Evolutionary conservation across 2,329 filamentous ascomycete species (phyloP), one percentile per base, ranked within the genome.

Genomic region (Colletotrichum sp.): DNA sequence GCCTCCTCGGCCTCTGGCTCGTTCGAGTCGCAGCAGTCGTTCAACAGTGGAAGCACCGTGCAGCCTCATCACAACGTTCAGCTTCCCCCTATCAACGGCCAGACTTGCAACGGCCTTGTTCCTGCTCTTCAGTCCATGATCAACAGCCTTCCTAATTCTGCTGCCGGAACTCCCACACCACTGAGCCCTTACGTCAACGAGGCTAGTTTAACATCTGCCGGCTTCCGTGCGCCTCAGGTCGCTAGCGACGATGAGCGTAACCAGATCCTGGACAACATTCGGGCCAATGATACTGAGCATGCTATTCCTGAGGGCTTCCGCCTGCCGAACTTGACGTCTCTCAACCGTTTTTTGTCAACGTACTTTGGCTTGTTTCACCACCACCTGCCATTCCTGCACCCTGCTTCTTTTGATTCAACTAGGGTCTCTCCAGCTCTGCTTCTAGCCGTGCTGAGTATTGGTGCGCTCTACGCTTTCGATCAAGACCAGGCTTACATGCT

Each of bases 341-440:
- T 99, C 83, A 99, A 99, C 86, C 92, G 96, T 78, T 98, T 98
- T 84, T 88, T 99, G 77, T 95, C 96, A 76, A 98, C 96, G 2
- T 99, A 99, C 89, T 99, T 99, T 85, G 96, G 95, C 83, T 89
- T 98, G 81, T 99, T 99, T 86, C 97, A 99, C 83, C 97, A 98
- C 81, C 97, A 99, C 83, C 87, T 99, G 82, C 97, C 97, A 2
- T 99, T 99, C 87, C 86, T 99, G 83, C 97, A 99, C 82, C 96
- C 96, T 60, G 92, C 95, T 18, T 98, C 97, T 0, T 99, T 99
- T 86, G 92, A 93, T 78, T 95, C 96, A 5, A 94, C 94, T 6
- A 90, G 93, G 79, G 92, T 94, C 6, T 95, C 96, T 61, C 93
- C 96, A 14, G 93, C 97, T 24, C 88, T 99, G 10, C 88, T 99